These are phyloP conservation scores for Talaromyces stipitatus DNA, from an alignment of 495 filamentous ascomycete species.

Conservation along the genomic window DNA sequence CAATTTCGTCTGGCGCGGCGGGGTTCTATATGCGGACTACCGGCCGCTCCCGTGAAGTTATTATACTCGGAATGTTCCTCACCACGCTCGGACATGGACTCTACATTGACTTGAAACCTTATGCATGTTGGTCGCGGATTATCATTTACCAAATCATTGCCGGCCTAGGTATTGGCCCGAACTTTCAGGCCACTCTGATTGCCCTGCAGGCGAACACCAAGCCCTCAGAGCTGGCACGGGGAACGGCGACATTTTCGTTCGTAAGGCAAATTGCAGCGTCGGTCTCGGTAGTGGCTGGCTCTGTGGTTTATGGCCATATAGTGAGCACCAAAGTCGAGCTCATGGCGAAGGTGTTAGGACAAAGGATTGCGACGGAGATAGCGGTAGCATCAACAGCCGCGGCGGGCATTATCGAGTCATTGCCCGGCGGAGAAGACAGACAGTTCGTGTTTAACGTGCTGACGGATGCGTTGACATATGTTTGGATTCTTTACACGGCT, in stretches of 20 bases:
- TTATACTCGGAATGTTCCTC: conserved; percentile 42
- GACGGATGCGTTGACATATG: conserved; percentile 48
- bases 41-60: conserved; percentile 39
- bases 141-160: conserved; percentile 46
- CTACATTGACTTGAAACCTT: conserved; percentile 38
- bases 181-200: conserved; percentile 51
- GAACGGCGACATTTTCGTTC: conserved; percentile 45
- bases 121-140: conserved; percentile 42
- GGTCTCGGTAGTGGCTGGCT: conserved; percentile 47
- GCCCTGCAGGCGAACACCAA: conserved; percentile 47
- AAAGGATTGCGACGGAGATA: conserved; percentile 21
- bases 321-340: conserved; percentile 33
- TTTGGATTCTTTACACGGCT: conserved; percentile 61
- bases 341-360: conserved; percentile 27
- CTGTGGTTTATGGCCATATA: conserved; percentile 49
- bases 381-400: conserved; percentile 47
- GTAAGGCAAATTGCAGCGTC: conserved; percentile 41
- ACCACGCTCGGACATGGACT: conserved; percentile 48
- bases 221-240: conserved; percentile 43
- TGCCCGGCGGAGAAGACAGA: conserved; percentile 32
- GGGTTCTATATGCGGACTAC: conserved; percentile 72
- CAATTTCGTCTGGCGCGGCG: conserved; percentile 50
- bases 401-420: conserved; percentile 42
- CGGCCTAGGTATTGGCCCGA: conserved; percentile 47
- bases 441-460: conserved; percentile 47